phyloP scores from a whole-genome alignment of 257 asterid species.

The Paraleonurus japonicus region DNA sequence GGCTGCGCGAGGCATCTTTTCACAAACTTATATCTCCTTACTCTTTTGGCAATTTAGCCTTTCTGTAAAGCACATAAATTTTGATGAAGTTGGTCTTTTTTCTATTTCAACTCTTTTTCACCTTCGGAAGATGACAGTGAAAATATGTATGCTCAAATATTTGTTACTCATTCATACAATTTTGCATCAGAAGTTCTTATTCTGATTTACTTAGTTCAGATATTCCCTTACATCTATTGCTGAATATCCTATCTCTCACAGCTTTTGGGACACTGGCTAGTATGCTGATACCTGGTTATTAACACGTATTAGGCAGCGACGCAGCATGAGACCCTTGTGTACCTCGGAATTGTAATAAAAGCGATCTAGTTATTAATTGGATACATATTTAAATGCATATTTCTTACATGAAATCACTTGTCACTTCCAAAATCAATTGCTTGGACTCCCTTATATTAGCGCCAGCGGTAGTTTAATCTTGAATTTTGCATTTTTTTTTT shows the following conservation, averaged over 20 bases:
- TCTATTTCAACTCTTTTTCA: not conserved
- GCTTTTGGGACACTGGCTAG: too few species aligned
- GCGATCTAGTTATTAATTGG: not conserved
- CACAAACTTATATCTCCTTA: not conserved
- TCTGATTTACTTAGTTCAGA: not conserved
- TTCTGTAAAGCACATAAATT: not conserved
- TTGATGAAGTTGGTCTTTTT: not conserved
- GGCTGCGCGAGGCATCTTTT: not conserved
- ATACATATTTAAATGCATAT: not conserved
- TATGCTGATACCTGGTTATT: too few species aligned
- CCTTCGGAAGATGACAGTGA: not conserved
- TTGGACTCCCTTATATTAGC: not conserved
- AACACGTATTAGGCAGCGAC: not conserved
- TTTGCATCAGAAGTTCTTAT: not conserved
- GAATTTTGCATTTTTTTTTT: not conserved
- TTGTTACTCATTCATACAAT: not conserved
- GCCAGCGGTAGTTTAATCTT: not conserved
- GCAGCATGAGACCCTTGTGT: not conserved
- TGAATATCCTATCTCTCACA: too few species aligned
- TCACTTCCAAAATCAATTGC: not conserved
- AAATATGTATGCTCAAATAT: not conserved
- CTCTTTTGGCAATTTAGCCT: not conserved
- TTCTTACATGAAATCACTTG: not conserved
- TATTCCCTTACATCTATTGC: too few species aligned
- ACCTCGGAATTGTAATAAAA: not conserved